These are phyloP conservation scores for Solanum corneliomulleri DNA, from an alignment of 257 asterid species.

Conservation along the genomic window DNA sequence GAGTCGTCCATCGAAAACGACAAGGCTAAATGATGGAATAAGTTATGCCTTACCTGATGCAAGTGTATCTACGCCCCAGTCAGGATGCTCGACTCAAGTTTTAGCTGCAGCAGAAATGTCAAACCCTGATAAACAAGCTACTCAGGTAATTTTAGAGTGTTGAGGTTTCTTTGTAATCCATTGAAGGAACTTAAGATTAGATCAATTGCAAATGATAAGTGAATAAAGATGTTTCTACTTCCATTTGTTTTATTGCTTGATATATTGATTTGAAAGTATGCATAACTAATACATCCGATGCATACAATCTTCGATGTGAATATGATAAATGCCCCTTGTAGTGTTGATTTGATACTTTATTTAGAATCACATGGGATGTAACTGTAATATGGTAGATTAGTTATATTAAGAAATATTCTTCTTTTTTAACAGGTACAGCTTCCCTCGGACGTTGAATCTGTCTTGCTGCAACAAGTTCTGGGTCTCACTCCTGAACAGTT, in stretches of 20 bases:
- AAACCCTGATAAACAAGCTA: constrained; percentile 36
- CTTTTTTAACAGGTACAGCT: constrained; percentile 32
- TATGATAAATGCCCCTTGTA: neutral
- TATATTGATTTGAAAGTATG: neutral
- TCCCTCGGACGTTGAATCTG: constrained; percentile 55
- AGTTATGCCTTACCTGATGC: constrained; percentile 24
- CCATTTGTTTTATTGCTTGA: neutral
- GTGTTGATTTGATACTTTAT: neutral
- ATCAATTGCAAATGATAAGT: neutral
- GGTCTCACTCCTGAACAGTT: constrained; percentile 69
- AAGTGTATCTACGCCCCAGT: constrained; percentile 12
- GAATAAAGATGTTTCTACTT: neutral
- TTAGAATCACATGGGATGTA: neutral
- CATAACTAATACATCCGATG: neutral
- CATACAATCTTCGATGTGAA: neutral
- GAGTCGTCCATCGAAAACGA: constrained; percentile 38
- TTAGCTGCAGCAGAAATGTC: constrained; percentile 23
- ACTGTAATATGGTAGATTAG: neutral
- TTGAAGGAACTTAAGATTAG: neutral
- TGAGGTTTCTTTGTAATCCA: neutral
- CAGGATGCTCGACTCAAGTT: constrained; percentile 36
- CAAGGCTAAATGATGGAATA: constrained; percentile 46
- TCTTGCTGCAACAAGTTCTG: constrained; percentile 66
- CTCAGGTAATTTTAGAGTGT: constrained; percentile 40
- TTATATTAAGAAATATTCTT: neutral